These are phyloP conservation scores for Solanum ossicruentum DNA, from an alignment of 257 asterid species.

Conservation along the genomic window DNA sequence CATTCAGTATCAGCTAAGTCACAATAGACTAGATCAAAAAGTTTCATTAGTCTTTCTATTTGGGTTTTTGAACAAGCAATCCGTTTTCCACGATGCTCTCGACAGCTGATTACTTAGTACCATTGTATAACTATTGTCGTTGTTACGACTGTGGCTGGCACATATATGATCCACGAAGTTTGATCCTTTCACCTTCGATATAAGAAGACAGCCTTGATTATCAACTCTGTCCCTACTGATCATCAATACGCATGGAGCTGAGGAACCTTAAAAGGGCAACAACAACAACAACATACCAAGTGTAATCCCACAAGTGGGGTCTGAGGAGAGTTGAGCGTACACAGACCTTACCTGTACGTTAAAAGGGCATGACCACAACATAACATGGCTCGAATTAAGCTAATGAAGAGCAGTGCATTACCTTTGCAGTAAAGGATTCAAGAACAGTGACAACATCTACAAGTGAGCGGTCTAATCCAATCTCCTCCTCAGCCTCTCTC, in stretches of 20 bases:
- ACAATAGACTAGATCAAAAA: not conserved
- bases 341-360: not conserved
- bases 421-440: slow-evolving; percentile 44
- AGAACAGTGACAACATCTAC: slow-evolving; percentile 55
- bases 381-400: not conserved
- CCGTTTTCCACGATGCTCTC: not conserved
- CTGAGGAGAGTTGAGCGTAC: not conserved
- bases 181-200: not conserved
- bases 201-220: not conserved
- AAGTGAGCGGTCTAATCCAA: slow-evolving; percentile 64
- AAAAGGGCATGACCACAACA: not conserved
- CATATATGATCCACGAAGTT: not conserved
- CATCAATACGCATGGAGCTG: not conserved
- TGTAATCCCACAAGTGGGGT: no score
- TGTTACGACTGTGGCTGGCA: not conserved
- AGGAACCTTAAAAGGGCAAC: not conserved
- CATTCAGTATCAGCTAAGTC: not conserved
- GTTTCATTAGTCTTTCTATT: not conserved
- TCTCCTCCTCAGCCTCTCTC: slow-evolving; percentile 89
- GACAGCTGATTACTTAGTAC: not conserved
- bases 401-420: not conserved
- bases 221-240: not conserved
- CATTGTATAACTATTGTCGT: not conserved
- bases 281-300: not conserved
- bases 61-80: not conserved